phyloP scores from a whole-genome alignment of 306 rosid genomes.

The Prunus kanzakura region DNA sequence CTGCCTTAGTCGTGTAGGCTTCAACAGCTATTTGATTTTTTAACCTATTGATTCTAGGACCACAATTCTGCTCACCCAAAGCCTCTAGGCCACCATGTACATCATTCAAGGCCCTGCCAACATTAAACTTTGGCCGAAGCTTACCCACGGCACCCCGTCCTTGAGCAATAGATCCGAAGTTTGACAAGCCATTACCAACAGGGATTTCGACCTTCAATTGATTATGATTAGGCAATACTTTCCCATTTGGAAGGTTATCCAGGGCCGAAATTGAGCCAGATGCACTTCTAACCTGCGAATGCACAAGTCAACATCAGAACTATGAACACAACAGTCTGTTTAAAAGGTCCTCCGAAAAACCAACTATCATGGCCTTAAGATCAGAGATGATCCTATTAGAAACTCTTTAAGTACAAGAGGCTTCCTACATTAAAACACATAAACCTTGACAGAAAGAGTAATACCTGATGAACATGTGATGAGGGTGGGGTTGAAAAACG shows the following conservation, averaged over 20 bases:
- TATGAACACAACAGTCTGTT: neutral
- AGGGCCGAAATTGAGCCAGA: slow-evolving; percentile 42
- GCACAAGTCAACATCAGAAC: neutral
- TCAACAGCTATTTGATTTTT: slow-evolving; percentile 59
- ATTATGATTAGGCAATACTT: slow-evolving; percentile 40
- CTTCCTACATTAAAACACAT: neutral
- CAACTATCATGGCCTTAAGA: neutral
- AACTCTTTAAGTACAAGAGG: neutral
- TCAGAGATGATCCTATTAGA: neutral
- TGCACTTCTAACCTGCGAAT: slow-evolving; percentile 47
- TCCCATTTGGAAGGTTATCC: slow-evolving; percentile 51
- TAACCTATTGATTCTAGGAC: slow-evolving; percentile 72
- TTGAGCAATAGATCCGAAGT: slow-evolving; percentile 49
- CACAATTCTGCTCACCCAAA: slow-evolving; percentile 84
- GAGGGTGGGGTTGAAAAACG: slow-evolving; percentile 46
- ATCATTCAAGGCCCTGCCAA: slow-evolving; percentile 42
- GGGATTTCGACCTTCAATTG: slow-evolving; percentile 47
- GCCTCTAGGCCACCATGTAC: slow-evolving; percentile 52
- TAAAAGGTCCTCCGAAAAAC: neutral
- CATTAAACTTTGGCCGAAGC: slow-evolving; percentile 49
- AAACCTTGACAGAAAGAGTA: neutral
- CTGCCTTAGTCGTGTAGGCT: slow-evolving; percentile 72
- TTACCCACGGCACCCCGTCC: slow-evolving; percentile 49
- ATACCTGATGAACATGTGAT: slow-evolving; percentile 64
- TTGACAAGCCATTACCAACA: slow-evolving; percentile 47